Conservation (phyloP, 441 rosid genomes). For the Erodium trifolium region DNA sequence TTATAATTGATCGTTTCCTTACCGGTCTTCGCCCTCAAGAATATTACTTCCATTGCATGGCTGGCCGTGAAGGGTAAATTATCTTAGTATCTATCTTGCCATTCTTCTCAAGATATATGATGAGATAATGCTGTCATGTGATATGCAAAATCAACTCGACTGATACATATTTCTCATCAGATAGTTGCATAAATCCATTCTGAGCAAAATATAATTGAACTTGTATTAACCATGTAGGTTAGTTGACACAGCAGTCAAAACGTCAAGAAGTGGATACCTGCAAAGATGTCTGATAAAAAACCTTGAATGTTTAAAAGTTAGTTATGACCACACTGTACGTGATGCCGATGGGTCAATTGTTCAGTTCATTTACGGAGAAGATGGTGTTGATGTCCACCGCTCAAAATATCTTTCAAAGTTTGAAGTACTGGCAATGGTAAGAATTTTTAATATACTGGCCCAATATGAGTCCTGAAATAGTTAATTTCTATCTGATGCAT, state of each 20-base stretch:
- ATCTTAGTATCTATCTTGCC: conserved; percentile 13
- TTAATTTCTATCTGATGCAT: conserved; percentile 12
- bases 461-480: conserved; percentile 11
- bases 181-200: neutral
- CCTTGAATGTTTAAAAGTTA: conserved; percentile 84
- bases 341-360: conserved; percentile 93
- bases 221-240: conserved; percentile 38
- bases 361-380: conserved; percentile 96
- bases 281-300: conserved; percentile 98
- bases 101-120: neutral
- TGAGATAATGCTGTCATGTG: conserved; percentile 5
- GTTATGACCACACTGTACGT: conserved; percentile 92
- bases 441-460: conserved; percentile 22
- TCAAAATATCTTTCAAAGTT: conserved; percentile 76
- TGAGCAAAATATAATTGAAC: neutral
- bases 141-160: neutral
- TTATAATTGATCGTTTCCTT: conserved; percentile 89
- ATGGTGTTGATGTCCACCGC: conserved; percentile 92
- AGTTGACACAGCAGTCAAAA: conserved; percentile 98
- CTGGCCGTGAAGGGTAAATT: conserved; percentile 96
- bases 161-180: conserved; percentile 6
- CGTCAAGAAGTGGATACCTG: conserved; percentile 99
- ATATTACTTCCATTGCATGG: conserved; percentile 99
- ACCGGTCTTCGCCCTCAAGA: conserved; percentile 99
- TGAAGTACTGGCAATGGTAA: conserved; percentile 55